phyloP scores from a whole-genome alignment of 2,329 filamentous ascomycete species.

The Alternaria angustiovoidea region DNA sequence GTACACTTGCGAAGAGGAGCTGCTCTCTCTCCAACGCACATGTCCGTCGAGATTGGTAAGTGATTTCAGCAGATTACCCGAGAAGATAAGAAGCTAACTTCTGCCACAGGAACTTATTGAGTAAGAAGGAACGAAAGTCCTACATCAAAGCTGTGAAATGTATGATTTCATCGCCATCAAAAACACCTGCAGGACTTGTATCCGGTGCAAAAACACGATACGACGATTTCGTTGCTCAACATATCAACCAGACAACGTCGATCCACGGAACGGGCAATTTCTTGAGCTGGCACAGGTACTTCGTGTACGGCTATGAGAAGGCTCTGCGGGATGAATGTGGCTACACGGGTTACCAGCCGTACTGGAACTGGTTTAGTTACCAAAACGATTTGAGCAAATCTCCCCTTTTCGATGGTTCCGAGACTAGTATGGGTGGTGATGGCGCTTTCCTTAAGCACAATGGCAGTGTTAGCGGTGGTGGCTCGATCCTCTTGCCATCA shows the following conservation, averaged over 20 bases:
- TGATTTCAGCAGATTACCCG: background rate
- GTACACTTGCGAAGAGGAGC: slow-evolving; percentile 9
- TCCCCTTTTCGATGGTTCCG: slow-evolving; percentile 37
- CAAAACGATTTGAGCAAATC: slow-evolving; percentile 38
- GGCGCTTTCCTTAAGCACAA: slow-evolving; percentile 18
- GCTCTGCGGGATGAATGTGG: slow-evolving; percentile 51
- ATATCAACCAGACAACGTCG: slow-evolving; percentile 28
- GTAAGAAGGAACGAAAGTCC: slow-evolving; percentile 19
- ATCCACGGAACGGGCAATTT: slow-evolving; percentile 35
- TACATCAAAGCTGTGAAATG: slow-evolving; percentile 35
- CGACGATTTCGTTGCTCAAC: slow-evolving; percentile 38
- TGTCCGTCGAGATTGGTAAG: slow-evolving; percentile 26
- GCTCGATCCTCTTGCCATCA: slow-evolving; percentile 19
- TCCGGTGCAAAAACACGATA: slow-evolving; percentile 36
- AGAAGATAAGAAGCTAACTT: background rate
- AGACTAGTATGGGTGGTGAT: slow-evolving; percentile 48
- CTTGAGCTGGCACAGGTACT: slow-evolving; percentile 50
- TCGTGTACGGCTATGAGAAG: slow-evolving; percentile 47
- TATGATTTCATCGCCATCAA: slow-evolving; percentile 21
- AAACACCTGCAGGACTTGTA: slow-evolving; percentile 17
- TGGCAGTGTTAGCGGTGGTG: slow-evolving; percentile 24
- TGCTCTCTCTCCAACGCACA: slow-evolving; percentile 22
- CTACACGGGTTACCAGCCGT: slow-evolving; percentile 50
- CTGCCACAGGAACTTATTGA: background rate
- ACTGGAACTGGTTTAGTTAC: slow-evolving; percentile 58